Conservation (phyloP, 2,329 filamentous ascomycete genomes). For the Alternaria conjuncta region DNA sequence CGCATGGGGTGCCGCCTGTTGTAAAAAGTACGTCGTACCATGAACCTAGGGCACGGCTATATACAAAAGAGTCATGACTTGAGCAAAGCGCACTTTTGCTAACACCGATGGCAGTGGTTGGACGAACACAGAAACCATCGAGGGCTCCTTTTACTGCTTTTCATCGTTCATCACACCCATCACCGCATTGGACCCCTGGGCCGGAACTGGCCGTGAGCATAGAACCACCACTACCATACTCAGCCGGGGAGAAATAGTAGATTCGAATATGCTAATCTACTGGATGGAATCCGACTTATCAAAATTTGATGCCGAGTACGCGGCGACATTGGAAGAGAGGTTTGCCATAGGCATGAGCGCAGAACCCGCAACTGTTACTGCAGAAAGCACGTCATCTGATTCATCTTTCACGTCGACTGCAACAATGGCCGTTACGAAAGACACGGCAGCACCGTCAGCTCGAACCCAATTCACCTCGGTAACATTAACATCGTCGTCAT, state of each 20-base stretch:
- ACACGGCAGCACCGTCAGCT: background rate
- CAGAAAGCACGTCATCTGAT: background rate
- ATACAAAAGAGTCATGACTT: background rate
- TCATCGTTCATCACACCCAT: background rate
- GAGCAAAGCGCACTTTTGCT: background rate
- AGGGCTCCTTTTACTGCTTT: background rate
- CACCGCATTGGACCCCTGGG: background rate
- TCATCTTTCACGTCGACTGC: background rate
- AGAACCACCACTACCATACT: background rate
- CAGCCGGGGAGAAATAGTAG: background rate
- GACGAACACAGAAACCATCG: background rate
- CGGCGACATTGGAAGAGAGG: background rate
- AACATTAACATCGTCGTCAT: background rate
- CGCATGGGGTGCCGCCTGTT: background rate
- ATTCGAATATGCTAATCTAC: background rate
- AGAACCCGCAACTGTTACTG: background rate
- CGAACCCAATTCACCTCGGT: background rate
- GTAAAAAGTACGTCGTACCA: background rate
- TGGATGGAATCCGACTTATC: background rate
- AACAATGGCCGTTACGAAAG: background rate
- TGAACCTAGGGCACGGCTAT: background rate
- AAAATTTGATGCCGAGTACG: background rate
- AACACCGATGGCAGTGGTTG: background rate
- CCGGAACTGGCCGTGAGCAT: background rate
- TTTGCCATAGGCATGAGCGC: constrained; percentile 18